These are phyloP conservation scores for Fusarium papillatum DNA, from an alignment of 2,329 filamentous ascomycete species.

Conservation along the genomic window DNA sequence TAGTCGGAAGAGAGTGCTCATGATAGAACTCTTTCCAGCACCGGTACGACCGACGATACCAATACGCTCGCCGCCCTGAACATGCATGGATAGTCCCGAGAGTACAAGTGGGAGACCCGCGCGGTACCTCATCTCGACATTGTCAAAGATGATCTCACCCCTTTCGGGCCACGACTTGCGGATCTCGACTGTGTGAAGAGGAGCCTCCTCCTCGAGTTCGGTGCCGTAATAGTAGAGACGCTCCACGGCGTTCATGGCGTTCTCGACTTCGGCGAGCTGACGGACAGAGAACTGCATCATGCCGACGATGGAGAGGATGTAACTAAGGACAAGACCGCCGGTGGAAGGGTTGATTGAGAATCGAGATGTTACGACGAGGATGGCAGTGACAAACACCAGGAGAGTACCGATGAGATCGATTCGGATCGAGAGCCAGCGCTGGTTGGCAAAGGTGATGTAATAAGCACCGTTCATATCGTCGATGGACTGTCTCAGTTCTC, in stretches of 20 bases:
- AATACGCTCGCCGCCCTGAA: constrained; percentile 82
- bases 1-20: constrained; percentile 85
- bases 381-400: constrained; percentile 89
- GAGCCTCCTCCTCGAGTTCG: constrained; percentile 89
- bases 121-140: constrained; percentile 86
- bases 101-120: constrained; percentile 80
- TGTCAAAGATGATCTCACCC: constrained; percentile 83
- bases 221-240: constrained; percentile 92
- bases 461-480: constrained; percentile 96
- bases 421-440: constrained; percentile 90
- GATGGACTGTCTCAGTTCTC: constrained; percentile 78
- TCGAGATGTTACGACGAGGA: constrained; percentile 91
- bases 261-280: constrained; percentile 95
- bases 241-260: constrained; percentile 98
- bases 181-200: constrained; percentile 81
- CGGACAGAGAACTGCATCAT: constrained; percentile 97
- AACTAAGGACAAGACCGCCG: constrained; percentile 89
- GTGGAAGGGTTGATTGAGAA: constrained; percentile 90
- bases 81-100: constrained; percentile 78
- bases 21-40: constrained; percentile 87
- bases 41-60: constrained; percentile 87
- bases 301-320: constrained; percentile 93
- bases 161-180: constrained; percentile 85
- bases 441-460: constrained; percentile 95
- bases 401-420: constrained; percentile 87